A percentile compares a stretch with the other conserved stretches of the same genome.
Conservation (phyloP, 768 basidiomycete species). For the Leccinellum luteum region DNA sequence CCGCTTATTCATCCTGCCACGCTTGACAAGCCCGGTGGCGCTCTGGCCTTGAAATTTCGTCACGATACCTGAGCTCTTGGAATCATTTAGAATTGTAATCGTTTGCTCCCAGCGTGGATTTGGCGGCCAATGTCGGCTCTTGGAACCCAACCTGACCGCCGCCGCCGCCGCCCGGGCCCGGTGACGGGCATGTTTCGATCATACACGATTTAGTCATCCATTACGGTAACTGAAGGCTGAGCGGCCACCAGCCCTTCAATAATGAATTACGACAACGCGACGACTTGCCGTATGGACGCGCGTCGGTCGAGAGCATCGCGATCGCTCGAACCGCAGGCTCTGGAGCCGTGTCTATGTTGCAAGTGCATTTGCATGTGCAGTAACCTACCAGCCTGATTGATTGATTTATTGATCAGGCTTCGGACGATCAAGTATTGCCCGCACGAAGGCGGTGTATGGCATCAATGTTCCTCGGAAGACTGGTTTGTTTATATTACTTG, state of each 20-base stretch:
- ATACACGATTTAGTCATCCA: background rate
- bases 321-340: background rate
- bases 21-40: conserved; percentile 5
- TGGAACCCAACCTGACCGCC: conserved; percentile 10
- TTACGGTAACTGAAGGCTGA: background rate
- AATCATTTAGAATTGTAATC: conserved; percentile 3
- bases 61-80: background rate
- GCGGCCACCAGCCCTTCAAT: background rate
- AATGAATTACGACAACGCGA: background rate
- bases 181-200: conserved; percentile 1
- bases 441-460: background rate
- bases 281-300: background rate
- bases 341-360: background rate
- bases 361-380: background rate
- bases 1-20: conserved; percentile 4
- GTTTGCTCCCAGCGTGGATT: background rate
- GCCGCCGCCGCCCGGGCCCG: background rate
- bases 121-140: background rate
- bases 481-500: background rate
- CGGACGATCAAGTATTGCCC: conserved; percentile 3
- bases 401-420: background rate
- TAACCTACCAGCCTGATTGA: background rate
- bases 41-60: conserved; percentile 7
- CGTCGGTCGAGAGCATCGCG: conserved; percentile 2
- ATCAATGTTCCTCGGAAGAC: background rate